Conservation (phyloP, 1,139 yeast species). For the Taphrina deformans region DNA sequence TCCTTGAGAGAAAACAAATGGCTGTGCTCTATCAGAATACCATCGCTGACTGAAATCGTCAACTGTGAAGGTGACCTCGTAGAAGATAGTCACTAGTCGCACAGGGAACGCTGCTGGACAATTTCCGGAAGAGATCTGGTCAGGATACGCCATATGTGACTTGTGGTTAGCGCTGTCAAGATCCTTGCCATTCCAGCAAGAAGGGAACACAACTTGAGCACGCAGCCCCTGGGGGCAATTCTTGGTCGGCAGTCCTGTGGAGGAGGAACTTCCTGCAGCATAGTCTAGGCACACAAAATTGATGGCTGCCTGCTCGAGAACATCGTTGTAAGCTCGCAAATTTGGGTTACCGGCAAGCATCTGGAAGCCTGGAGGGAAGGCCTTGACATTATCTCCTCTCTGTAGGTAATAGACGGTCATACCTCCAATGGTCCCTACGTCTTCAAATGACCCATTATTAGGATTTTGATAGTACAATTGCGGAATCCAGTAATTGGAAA, state of each 20-base stretch:
- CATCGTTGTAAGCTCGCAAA: conserved; percentile 24
- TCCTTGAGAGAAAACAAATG: conserved; percentile 33
- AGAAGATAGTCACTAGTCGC: conserved; percentile 33
- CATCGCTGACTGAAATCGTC: conserved; percentile 17
- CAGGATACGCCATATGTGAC: conserved; percentile 35
- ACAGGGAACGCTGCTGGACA: conserved; percentile 31
- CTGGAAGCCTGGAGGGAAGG: conserved; percentile 36
- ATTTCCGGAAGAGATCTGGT: conserved; percentile 21
- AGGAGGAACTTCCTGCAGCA: conserved; percentile 19
- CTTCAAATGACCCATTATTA: conserved; percentile 31
- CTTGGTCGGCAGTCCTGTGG: conserved; percentile 31
- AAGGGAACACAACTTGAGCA: conserved; percentile 34
- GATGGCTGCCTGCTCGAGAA: conserved; percentile 24
- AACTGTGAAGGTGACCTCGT: conserved; percentile 32
- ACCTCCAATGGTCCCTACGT: conserved; percentile 29
- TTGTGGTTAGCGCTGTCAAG: conserved; percentile 34
- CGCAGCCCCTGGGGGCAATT: conserved; percentile 36
- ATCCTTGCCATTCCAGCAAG: conserved; percentile 37
- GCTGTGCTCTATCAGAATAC: conserved; percentile 22
- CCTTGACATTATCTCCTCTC: conserved; percentile 28
- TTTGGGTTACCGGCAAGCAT: conserved; percentile 34
- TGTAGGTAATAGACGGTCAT: conserved; percentile 35
- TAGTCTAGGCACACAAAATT: conserved; percentile 34
- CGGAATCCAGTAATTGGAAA: conserved; percentile 34
- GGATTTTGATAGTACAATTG: conserved; percentile 29